phyloP scores from a whole-genome alignment of 257 asterid genomes.

The Primulina huaijiensis region DNA sequence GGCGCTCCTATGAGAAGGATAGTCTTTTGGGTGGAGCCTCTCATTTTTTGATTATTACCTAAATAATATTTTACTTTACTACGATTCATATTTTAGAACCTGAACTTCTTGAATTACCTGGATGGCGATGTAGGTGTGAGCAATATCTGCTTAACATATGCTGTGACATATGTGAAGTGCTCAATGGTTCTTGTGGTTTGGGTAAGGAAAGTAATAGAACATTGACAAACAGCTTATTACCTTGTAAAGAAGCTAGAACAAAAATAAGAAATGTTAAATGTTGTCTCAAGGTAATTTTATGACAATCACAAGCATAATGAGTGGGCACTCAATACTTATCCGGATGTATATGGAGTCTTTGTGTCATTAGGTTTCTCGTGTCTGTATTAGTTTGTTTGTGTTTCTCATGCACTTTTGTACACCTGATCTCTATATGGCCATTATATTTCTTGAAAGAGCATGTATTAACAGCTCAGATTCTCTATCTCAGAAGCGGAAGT shows the following conservation, averaged over 20 bases:
- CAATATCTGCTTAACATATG: neutral
- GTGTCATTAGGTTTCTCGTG: neutral
- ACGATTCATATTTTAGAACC: neutral
- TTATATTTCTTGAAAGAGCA: constrained; percentile 10
- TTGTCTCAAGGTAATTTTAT: neutral
- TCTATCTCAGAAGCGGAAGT: constrained; percentile 70
- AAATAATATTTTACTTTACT: too few relatives aligned
- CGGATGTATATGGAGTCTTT: neutral
- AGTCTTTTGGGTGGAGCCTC: too few relatives aligned
- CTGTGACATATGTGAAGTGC: neutral
- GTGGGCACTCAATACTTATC: neutral
- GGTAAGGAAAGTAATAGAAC: neutral
- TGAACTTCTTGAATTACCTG: neutral
- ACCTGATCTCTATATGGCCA: neutral
- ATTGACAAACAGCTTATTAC: constrained; percentile 1
- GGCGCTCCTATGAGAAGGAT: neutral
- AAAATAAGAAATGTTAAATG: neutral
- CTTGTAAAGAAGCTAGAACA: neutral
- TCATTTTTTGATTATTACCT: too few relatives aligned
- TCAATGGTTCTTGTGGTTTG: constrained; percentile 3
- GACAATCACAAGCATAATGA: neutral
- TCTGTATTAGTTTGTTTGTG: neutral
- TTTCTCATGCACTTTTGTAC: neutral
- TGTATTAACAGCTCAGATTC: constrained; percentile 23
- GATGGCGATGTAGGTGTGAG: neutral